phyloP scores from a whole-genome alignment of 1,284 basidiomycete genomes.

The Gomphus bonarii region DNA sequence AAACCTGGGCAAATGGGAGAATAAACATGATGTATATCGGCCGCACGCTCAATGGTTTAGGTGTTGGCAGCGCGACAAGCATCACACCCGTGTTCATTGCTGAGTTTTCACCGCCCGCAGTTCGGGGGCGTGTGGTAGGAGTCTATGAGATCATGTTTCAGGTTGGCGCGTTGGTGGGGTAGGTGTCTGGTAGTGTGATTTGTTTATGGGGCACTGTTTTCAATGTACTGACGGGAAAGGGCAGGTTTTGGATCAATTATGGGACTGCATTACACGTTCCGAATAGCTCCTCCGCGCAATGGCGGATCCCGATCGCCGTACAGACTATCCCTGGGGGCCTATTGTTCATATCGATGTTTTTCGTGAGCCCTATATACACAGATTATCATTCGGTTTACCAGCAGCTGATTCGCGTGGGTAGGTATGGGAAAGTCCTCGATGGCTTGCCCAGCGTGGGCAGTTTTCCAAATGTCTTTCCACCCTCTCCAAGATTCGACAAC shows the following conservation, averaged over 20 bases:
- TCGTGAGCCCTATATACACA: slow-evolving; percentile 18
- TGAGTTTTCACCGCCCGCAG: slow-evolving; percentile 33
- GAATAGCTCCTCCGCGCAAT: slow-evolving; percentile 25
- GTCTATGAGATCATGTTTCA: slow-evolving; percentile 33
- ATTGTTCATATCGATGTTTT: slow-evolving; percentile 30
- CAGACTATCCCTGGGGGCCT: slow-evolving; percentile 42
- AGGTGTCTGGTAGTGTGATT: slow-evolving; percentile 15
- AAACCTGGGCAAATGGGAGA: slow-evolving; percentile 11
- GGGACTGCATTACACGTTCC: slow-evolving; percentile 31
- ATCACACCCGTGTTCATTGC: slow-evolving; percentile 29
- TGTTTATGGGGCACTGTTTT: too few relatives aligned
- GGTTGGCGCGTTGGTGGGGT: slow-evolving; percentile 24
- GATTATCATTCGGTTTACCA: too few relatives aligned
- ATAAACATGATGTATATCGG: slow-evolving; percentile 25
- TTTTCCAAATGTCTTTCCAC: slow-evolving; percentile 28
- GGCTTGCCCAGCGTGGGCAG: slow-evolving; percentile 34
- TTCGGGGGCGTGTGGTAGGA: slow-evolving; percentile 38
- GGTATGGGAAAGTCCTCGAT: slow-evolving; percentile 13
- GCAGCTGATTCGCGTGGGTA: slow-evolving; percentile 12
- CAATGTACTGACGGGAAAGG: not conserved
- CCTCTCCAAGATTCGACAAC: slow-evolving; percentile 29
- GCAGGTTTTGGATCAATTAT: slow-evolving; percentile 40
- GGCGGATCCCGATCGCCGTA: slow-evolving; percentile 38
- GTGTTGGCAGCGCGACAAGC: slow-evolving; percentile 24
- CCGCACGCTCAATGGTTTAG: slow-evolving; percentile 26